Base-by-base conservation (phyloP, 306 rosid genomes). In the Gleditsia sinensis region DNA sequence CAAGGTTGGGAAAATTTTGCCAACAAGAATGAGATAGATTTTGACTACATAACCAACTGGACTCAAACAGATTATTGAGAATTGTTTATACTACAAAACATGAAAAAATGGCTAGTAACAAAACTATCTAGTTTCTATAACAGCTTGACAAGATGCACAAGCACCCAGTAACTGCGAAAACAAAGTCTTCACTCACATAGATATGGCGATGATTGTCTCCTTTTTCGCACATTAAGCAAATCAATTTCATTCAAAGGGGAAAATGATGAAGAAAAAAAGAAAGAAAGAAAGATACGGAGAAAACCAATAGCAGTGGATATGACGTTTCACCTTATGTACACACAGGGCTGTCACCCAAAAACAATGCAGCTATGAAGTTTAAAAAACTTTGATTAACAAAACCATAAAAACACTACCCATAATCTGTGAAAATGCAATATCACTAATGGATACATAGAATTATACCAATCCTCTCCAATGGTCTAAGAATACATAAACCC, bases 1-100 rank as follows among this genome's bases (percentile, higher is more conserved):
- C 82, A 72, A n/a, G 56, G 45, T 54, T 65, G 20, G 20, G 8
- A 74, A 66, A 40, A 8, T 65, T 55, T 49, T 32, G 60, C 37
- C 63, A 69, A 45, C 45, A 42, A 51, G 9, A 71, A 57, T 9
- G 68, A 77, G 60, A 37, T 8, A 59, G 63, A 58, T n/a, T n/a
- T n/a, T n/a, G 43, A 75, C 40, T 11, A 53, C 5, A 42, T 33
- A 42, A 68, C 36, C 21, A 78, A 36, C 12, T 43, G n/a, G 9
- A 56, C 77, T 19, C 45, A 19, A 9, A 46, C 3, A 50, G 59
- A 17, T n/a, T 78, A 30, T 78, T 0, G 16, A 74, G 23, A 33
- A 63, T n/a, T 1, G 7, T 69, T 53, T 17, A 30, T 27, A 9
- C 17, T 1, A 60, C 27, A 36, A 36, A 40, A 69, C 37, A 51